Evolutionary conservation across 1,284 basidiomycete species (phyloP).

Genomic region (Heliocybe sulcata): DNA sequence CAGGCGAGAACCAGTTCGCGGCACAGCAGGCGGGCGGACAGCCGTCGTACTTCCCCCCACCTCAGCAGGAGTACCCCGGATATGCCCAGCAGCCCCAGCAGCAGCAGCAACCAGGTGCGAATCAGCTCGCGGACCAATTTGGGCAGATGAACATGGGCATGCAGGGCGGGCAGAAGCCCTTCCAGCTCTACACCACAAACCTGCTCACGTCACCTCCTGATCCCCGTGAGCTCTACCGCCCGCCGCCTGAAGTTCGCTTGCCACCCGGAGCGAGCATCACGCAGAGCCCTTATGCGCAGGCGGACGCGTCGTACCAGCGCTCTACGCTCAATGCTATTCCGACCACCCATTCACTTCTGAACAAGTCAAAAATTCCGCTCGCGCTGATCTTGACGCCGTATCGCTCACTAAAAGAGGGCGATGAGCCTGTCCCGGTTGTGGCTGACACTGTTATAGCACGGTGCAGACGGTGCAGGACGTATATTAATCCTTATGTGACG

Average conservation of each 20-base stretch:
- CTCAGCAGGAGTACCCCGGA: conserved; percentile 39
- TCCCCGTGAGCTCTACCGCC: conserved; percentile 72
- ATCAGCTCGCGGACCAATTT: conserved; percentile 80
- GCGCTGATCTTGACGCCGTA: conserved; percentile 92
- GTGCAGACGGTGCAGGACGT: conserved; percentile 94
- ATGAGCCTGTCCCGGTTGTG: conserved; percentile 81
- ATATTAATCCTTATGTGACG: conserved; percentile 98
- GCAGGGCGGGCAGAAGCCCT: conserved; percentile 51
- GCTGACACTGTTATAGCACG: conserved; percentile 96
- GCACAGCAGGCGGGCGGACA: conserved; percentile 42
- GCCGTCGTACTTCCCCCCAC: conserved; percentile 40
- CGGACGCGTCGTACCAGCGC: conserved; percentile 90
- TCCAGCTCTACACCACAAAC: conserved; percentile 78
- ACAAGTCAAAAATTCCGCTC: conserved; percentile 92
- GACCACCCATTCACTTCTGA: conserved; percentile 85
- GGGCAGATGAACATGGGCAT: conserved; percentile 73
- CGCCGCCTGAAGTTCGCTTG: conserved; percentile 86
- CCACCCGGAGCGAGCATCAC: conserved; percentile 82
- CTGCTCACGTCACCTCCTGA: conserved; percentile 87
- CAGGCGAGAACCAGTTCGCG: conserved; percentile 57
- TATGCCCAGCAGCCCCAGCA: conserved; percentile 24
- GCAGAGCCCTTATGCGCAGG: conserved; percentile 74
- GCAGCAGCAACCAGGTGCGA: conserved; percentile 37
- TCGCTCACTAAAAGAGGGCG: conserved; percentile 71
- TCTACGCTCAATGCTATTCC: conserved; percentile 91